phyloP scores from a whole-genome alignment of 768 basidiomycete species.

The Asterophora lycoperdoides region DNA sequence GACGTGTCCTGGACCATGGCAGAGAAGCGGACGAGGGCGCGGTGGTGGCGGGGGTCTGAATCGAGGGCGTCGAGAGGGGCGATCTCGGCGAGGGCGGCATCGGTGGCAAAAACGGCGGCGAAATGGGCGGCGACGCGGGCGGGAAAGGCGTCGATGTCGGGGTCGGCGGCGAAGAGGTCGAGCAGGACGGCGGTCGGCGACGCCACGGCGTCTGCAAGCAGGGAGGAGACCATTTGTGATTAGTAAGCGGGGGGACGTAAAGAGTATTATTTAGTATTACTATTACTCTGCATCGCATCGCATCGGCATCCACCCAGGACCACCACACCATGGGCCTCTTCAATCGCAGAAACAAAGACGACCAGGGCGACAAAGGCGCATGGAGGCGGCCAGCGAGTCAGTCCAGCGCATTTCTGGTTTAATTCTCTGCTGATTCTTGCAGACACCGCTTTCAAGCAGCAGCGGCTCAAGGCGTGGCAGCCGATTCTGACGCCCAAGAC shows the following conservation, averaged over 20 bases:
- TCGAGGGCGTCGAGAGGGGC: constrained; percentile 44
- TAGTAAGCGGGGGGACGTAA: constrained; percentile 15
- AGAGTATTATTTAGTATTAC: no score
- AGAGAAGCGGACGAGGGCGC: constrained; percentile 66
- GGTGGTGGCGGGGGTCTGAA: constrained; percentile 43
- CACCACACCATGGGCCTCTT: constrained; percentile 44
- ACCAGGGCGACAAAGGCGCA: constrained; percentile 64
- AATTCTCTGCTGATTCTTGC: constrained; percentile 18
- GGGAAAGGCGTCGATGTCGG: constrained; percentile 35
- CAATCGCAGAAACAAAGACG: constrained; percentile 45
- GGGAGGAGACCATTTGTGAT: constrained; percentile 50
- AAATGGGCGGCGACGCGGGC: constrained; percentile 45
- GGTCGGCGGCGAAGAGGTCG: constrained; percentile 37
- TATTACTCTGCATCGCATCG: no score
- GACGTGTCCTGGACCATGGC: constrained; percentile 85
- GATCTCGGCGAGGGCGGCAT: constrained; percentile 48
- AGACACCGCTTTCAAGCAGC: constrained; percentile 99
- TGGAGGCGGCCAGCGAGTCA: constrained; percentile 84
- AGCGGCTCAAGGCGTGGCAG: constrained; percentile 99
- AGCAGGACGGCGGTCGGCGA: constrained; percentile 47
- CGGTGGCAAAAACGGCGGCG: constrained; percentile 33
- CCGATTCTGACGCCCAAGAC: constrained; percentile 98
- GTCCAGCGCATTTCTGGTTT: constrained; percentile 24
- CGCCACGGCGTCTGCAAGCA: constrained; percentile 44
- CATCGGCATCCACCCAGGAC: constrained; percentile 7